Base-by-base conservation (phyloP, 1,284 basidiomycete genomes). In the Uromyces viciae-fabae region DNA sequence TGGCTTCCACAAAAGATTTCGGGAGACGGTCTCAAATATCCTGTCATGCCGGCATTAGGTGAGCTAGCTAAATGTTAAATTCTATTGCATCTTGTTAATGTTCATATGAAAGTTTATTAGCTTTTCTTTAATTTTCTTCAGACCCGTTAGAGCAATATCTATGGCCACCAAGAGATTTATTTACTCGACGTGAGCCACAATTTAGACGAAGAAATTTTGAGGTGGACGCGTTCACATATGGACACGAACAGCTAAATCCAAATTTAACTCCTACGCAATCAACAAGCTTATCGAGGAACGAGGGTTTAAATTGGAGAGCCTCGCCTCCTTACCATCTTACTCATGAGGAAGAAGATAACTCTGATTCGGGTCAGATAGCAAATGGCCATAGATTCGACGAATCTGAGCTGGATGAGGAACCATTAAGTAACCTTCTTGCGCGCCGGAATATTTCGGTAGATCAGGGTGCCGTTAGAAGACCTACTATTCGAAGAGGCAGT, bases 401-500 rank as follows among this genome's bases (percentile, higher is more conserved):
- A 22, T 43, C 11, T 56, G 68, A 43, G 28, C 42, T 43, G 36
- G 77, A 73, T 28, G 73, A 75, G n/a, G 56, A 81, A 31, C 78
- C 69, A 40, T 40, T 73, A 31, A 58, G 56, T 9, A 52, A 31
- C 9, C 52, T 74, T 9, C 22, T 73, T 42, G 71, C 60, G 15
- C 69, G 78, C 66, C 69, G 56, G 22, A 36, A 36, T 31, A 22
- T 66, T 46, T 31, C 54, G 4, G 42, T 14, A n/a, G 15, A 38
- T 28, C 25, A 56, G 3, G 17, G 33, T 54, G 0, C 31, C 36
- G 17, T n/a, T 14, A 43, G 64, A 9, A 71, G 66, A n/a, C 42
- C 58, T 1, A 25, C 46, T 22, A 86, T 92, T 54, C 88, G 93
- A 75, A 87, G 90, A 54, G 92, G 92, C 22, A 93, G 92, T 22